phyloP scores from a whole-genome alignment of 2,329 filamentous ascomycete genomes.

The Teratosphaeria nubilosa region DNA sequence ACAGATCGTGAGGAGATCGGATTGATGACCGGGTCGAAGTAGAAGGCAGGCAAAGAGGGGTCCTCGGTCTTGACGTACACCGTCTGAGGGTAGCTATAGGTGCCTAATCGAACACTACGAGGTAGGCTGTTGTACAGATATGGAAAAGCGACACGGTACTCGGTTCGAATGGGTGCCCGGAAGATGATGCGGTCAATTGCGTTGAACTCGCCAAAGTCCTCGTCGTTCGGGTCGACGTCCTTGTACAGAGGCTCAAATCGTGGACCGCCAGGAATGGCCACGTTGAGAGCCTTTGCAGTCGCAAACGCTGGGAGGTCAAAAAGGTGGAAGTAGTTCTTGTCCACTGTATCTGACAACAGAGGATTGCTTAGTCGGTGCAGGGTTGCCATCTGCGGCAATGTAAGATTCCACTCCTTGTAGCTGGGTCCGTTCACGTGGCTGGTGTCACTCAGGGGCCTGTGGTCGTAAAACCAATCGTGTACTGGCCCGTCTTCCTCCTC shows the following conservation, averaged over 20 bases:
- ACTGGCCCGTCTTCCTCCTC: slow-evolving; percentile 86
- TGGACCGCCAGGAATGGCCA: slow-evolving; percentile 93
- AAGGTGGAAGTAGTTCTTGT: slow-evolving; percentile 96
- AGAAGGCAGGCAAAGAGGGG: slow-evolving; percentile 83
- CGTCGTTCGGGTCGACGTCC: slow-evolving; percentile 95
- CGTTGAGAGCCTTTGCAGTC: slow-evolving; percentile 92
- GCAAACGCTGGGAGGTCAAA: slow-evolving; percentile 93
- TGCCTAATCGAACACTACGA: slow-evolving; percentile 82
- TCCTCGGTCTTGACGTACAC: slow-evolving; percentile 86
- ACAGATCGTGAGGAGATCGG: slow-evolving; percentile 93
- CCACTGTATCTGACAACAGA: slow-evolving; percentile 80
- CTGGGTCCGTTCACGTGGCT: slow-evolving; percentile 91
- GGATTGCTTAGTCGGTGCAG: slow-evolving; percentile 86
- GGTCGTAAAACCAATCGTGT: slow-evolving; percentile 96
- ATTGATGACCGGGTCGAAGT: slow-evolving; percentile 96
- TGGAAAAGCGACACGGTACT: slow-evolving; percentile 89
- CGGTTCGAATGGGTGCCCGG: slow-evolving; percentile 84
- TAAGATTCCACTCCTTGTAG: slow-evolving; percentile 92
- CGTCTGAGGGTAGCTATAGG: slow-evolving; percentile 87
- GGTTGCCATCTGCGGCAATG: slow-evolving; percentile 89
- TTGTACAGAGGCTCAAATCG: slow-evolving; percentile 97
- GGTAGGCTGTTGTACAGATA: slow-evolving; percentile 95
- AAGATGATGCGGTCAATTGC: slow-evolving; percentile 99
- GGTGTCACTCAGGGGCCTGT: slow-evolving; percentile 80
- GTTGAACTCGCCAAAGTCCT: slow-evolving; percentile 99